phyloP scores from a whole-genome alignment of 2,329 filamentous ascomycete species.

The Trichoderma guizhouense region DNA sequence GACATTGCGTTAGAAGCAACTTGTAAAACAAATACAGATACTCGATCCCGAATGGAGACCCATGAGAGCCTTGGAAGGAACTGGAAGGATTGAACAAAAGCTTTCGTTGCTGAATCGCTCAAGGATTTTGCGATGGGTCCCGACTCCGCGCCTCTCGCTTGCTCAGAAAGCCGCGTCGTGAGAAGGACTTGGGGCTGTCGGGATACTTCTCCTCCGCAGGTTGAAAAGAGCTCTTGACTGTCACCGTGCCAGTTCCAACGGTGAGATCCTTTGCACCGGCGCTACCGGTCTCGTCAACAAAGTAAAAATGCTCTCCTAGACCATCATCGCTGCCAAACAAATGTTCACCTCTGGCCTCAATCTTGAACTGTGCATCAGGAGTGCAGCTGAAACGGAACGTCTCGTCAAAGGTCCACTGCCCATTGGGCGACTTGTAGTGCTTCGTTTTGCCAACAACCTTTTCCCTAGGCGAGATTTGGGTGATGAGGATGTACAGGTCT shows the following conservation, averaged over 20 bases:
- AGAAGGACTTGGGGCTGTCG: slow-evolving; percentile 45
- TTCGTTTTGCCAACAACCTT: slow-evolving; percentile 92
- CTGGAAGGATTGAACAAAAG: neutral
- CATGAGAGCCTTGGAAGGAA: neutral
- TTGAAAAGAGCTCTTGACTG: slow-evolving; percentile 70
- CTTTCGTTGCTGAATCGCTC: neutral
- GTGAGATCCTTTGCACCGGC: slow-evolving; percentile 69
- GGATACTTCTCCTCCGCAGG: slow-evolving; percentile 45
- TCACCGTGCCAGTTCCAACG: slow-evolving; percentile 69
- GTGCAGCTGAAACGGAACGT: slow-evolving; percentile 74
- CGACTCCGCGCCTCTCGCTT: slow-evolving; percentile 49
- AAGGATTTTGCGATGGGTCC: slow-evolving; percentile 42
- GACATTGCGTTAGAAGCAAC: neutral
- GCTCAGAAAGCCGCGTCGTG: slow-evolving; percentile 54
- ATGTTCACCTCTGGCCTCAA: slow-evolving; percentile 81
- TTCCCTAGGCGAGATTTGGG: slow-evolving; percentile 62
- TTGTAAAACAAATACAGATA: neutral
- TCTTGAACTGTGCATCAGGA: slow-evolving; percentile 80
- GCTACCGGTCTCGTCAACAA: slow-evolving; percentile 75
- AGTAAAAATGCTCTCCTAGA: slow-evolving; percentile 83
- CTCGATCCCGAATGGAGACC: neutral
- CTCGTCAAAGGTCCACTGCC: slow-evolving; percentile 69
- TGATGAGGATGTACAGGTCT: slow-evolving; percentile 75
- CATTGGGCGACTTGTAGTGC: slow-evolving; percentile 70
- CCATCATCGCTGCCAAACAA: slow-evolving; percentile 80